Evolutionary conservation across 805 yeast species (phyloP), one percentile per base, ranked within the genome.

Genomic region (Candida berthetii): DNA sequence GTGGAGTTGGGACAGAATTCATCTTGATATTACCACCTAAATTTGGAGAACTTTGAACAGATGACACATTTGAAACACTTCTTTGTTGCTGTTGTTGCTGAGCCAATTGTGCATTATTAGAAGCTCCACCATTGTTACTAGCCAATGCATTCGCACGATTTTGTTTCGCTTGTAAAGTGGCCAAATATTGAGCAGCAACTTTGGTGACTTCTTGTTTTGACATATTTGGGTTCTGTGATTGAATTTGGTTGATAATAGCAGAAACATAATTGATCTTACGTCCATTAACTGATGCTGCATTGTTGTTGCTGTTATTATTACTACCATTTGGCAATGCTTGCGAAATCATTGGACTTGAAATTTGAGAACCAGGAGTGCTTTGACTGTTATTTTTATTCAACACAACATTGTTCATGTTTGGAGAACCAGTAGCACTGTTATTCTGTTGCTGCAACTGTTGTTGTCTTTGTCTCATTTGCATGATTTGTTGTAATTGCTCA

Each of bases 161-260:
- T 50, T 74, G 79, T 20, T 50, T 53, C 2, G 49, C 47, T 54
- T 78, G 83, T 29, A 76, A 60, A 45, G 70, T 74, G 1, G 85
- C 80, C 46, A 80, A 57, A 50, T 80, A 79, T 14, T 79, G 70
- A 3, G 83, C 83, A 3, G 87, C 86, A 42, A 80, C 65, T 43
- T 76, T 73, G 3, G 83, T 77, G 1, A 81, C 85, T 50, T 81
- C 83, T 42, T 76, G 82, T 45, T 78, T 78, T 10, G 78, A 66
- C 54, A 79, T 61, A 27, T 69, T 72, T 2, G 88, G 88, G 54
- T 81, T 75, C 50, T 79, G 79, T n/a, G 72, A 62, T 54, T 80
- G 85, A 41, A 81, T 80, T 36, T 80, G 78, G 48, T 69, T 76
- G 43, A 81, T 75, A 34, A 81, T 72, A 1, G 84, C 81, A 9